Evolutionary conservation across 768 basidiomycete genomes (phyloP).

Genomic region (Podaxis mareebaensis): DNA sequence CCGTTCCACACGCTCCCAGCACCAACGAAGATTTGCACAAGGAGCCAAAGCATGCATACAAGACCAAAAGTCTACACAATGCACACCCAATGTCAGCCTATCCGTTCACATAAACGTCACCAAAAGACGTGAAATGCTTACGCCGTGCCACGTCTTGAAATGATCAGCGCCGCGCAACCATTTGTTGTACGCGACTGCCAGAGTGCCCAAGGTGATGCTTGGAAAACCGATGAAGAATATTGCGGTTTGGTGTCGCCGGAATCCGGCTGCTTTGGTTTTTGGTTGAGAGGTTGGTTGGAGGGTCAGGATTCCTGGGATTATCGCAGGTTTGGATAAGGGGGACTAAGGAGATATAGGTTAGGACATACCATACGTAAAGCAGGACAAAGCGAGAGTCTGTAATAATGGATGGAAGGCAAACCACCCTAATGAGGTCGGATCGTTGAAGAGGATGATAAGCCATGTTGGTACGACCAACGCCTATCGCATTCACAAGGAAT

Average conservation of each 20-base stretch:
- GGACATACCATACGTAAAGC: constrained; percentile 61
- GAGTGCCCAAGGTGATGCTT: constrained; percentile 55
- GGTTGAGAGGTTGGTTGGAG: constrained; percentile 74
- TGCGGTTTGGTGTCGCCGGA: constrained; percentile 68
- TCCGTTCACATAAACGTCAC: not conserved
- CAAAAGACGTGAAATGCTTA: constrained; percentile 31
- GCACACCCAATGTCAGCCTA: not conserved
- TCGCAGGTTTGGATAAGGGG: not conserved
- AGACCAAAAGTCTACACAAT: constrained; percentile 59
- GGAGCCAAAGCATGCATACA: constrained; percentile 59
- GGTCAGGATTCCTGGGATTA: constrained; percentile 61
- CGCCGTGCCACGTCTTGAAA: constrained; percentile 77
- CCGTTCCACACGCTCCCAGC: constrained; percentile 78
- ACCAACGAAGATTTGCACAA: constrained; percentile 61
- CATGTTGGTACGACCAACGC: constrained; percentile 44
- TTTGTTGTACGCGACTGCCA: constrained; percentile 69
- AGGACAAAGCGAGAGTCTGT: constrained; percentile 55
- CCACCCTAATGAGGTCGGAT: constrained; percentile 52
- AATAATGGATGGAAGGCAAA: constrained; percentile 69
- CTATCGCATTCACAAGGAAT: constrained; percentile 26
- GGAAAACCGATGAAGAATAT: constrained; percentile 59
- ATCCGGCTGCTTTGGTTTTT: constrained; percentile 62
- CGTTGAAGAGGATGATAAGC: constrained; percentile 43
- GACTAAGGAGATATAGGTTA: not conserved
- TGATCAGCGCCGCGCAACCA: constrained; percentile 48